Percentiles rank a stretch among this genome's conserved stretches.
Evolutionary conservation across 345 rosid species (phyloP).

Genomic region (Eucalyptus curtisii): DNA sequence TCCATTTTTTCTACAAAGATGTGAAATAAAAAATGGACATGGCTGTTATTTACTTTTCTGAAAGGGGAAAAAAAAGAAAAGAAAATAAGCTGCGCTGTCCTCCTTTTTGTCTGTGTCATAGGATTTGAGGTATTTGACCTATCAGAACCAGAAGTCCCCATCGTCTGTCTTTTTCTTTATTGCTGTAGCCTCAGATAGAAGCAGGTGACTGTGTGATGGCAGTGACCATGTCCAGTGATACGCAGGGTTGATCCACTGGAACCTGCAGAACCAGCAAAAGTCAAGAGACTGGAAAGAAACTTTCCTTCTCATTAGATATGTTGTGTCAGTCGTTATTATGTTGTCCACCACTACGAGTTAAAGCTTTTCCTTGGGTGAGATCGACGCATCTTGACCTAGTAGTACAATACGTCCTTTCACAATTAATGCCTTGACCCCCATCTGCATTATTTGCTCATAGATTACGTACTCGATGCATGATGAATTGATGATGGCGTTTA

Average conservation of each 20-base stretch:
- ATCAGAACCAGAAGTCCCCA: neutral
- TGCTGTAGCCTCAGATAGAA: neutral
- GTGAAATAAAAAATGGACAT: neutral
- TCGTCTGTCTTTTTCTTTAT: neutral
- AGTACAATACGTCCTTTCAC: neutral
- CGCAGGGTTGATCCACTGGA: constrained; percentile 85
- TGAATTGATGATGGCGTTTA: neutral
- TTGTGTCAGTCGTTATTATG: neutral
- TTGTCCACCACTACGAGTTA: neutral
- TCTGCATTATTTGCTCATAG: neutral
- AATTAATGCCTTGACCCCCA: neutral
- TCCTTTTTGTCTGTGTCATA: neutral
- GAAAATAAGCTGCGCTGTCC: neutral
- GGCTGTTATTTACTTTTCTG: neutral
- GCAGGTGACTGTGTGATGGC: constrained; percentile 54
- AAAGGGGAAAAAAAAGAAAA: neutral
- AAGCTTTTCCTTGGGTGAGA: neutral
- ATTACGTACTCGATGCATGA: neutral
- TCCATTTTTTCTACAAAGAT: neutral
- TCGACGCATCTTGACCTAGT: neutral
- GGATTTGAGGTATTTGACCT: neutral
- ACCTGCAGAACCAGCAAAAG: constrained; percentile 31
- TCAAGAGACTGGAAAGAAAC: neutral
- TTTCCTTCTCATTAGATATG: neutral
- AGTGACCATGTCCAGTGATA: constrained; percentile 70